Conservation (phyloP, 2,329 filamentous ascomycete species). For the Penicillium sp. region DNA sequence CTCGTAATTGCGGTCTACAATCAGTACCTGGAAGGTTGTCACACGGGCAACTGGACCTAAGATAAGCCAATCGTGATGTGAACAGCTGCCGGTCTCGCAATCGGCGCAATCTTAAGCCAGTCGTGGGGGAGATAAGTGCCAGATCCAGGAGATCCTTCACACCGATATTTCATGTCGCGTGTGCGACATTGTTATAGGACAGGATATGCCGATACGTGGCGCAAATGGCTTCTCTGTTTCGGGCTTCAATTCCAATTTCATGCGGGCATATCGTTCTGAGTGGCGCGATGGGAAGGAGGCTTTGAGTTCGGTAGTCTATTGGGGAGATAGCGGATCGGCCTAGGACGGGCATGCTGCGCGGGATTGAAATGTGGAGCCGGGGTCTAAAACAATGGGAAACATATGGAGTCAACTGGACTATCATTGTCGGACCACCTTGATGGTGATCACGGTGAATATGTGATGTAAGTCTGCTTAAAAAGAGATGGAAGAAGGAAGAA, state of each 20-base stretch:
- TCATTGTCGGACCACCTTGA: background rate
- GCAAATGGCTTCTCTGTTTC: conserved; percentile 9
- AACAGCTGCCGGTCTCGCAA: background rate
- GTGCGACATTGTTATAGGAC: background rate
- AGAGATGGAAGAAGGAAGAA: conserved; percentile 1
- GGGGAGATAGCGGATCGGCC: conserved; percentile 5
- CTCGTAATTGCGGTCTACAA: conserved; percentile 3
- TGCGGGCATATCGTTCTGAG: conserved; percentile 5
- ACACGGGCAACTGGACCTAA: background rate
- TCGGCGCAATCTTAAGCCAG: background rate
- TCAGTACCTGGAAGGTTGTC: background rate
- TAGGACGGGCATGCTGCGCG: background rate
- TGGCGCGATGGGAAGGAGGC: conserved; percentile 8
- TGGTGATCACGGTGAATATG: too few relatives aligned
- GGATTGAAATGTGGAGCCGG: conserved; percentile 6
- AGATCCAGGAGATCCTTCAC: background rate
- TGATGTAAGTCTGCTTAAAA: background rate
- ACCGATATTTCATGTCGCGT: background rate
- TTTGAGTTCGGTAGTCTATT: conserved; percentile 7
- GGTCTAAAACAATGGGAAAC: background rate
- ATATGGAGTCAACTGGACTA: background rate
- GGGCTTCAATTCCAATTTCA: conserved; percentile 5
- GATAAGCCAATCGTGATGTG: conserved; percentile 3
- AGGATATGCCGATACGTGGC: conserved; percentile 2
- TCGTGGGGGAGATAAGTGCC: background rate